Base-by-base conservation (phyloP, 73 alveolate genomes). In the Symbiodinium natans region DNA sequence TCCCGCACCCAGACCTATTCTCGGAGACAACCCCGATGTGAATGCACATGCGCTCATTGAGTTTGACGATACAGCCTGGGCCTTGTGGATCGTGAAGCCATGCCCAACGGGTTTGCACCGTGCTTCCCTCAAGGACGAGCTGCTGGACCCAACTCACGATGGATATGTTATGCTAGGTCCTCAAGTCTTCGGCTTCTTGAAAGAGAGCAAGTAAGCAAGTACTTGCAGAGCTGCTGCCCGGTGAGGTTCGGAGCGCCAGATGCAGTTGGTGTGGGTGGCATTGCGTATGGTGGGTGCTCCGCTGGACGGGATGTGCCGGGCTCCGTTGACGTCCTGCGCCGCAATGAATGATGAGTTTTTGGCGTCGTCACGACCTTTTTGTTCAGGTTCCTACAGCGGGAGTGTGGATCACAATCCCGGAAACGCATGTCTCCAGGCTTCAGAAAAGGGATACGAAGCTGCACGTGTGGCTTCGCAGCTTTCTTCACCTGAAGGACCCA, bases 41-140 rank as follows among this genome's bases (percentile, higher is more conserved):
- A 40, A 88, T 34, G 95, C 43, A 31, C 95, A 88, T 68, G 95
- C 95, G 25, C 95, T 88, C 86, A 88, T 88, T 4, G 95, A 88
- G 43, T 77, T 83, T 25, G 56, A 59, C 34, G 95, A 88, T 33
- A 88, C 95, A 3, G 94, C 68, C 56, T 23, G 85, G 84, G 41
- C 40, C 94, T 87, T 21, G 63, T 21, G 4, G 2, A 25, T n/a
- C 38, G 19, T n/a, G 38, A 71, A 33, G 17, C 10, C 40, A n/a
- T 13, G 15, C n/a, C 17, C 17, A n/a, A 33, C 83, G n/a, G 10
- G 40, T 39, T 71, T 33, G 39, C 0, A n/a, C 38, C n/a, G 19
- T 27, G 83, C 3, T 25, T 71, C 71, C 1, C 10, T 41, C 38
- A 11, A 89, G 95, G 88, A 68, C 31, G 97, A 90, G 77, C 48